Conservation (phyloP, 2,329 filamentous ascomycete species). For the Fusarium hostae region DNA sequence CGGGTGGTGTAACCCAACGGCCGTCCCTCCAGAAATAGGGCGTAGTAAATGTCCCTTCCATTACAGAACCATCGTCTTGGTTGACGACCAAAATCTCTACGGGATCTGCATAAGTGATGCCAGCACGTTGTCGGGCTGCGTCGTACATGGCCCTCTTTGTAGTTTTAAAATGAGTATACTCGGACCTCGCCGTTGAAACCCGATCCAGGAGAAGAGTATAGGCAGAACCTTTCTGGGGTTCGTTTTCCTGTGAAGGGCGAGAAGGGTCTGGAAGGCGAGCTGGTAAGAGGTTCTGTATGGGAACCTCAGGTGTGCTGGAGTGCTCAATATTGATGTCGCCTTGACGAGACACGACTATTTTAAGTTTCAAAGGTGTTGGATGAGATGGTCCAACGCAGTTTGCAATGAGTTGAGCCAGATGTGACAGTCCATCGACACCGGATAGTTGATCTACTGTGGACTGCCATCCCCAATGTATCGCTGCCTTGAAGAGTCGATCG, state of each 20-base stretch:
- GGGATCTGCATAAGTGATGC: slow-evolving; percentile 61
- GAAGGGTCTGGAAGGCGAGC: slow-evolving; percentile 60
- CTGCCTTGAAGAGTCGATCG: slow-evolving; percentile 77
- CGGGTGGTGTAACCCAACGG: slow-evolving; percentile 82
- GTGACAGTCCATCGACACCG: slow-evolving; percentile 58
- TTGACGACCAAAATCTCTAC: slow-evolving; percentile 84
- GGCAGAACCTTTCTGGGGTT: slow-evolving; percentile 43
- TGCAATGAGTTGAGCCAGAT: slow-evolving; percentile 49
- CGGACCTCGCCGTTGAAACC: slow-evolving; percentile 56
- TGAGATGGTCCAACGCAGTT: slow-evolving; percentile 51
- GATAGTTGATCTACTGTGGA: slow-evolving; percentile 57
- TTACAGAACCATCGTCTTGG: slow-evolving; percentile 68
- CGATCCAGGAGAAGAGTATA: slow-evolving; percentile 60
- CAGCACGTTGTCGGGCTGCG: slow-evolving; percentile 70
- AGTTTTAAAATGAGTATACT: slow-evolving; percentile 89
- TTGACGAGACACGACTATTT: slow-evolving; percentile 62
- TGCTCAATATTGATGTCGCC: slow-evolving; percentile 59
- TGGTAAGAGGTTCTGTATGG: slow-evolving; percentile 68
- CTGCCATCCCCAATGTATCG: slow-evolving; percentile 66
- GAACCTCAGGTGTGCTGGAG: slow-evolving; percentile 50
- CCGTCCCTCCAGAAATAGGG: slow-evolving; percentile 81
- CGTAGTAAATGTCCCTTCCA: slow-evolving; percentile 87
- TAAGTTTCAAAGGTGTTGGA: slow-evolving; percentile 60
- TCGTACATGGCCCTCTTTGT: slow-evolving; percentile 79
- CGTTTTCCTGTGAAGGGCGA: slow-evolving; percentile 29